Percentiles rank a stretch among this genome's conserved stretches.
Evolutionary conservation across 306 rosid genomes (phyloP).

Genomic region (Rubus idaeus): DNA sequence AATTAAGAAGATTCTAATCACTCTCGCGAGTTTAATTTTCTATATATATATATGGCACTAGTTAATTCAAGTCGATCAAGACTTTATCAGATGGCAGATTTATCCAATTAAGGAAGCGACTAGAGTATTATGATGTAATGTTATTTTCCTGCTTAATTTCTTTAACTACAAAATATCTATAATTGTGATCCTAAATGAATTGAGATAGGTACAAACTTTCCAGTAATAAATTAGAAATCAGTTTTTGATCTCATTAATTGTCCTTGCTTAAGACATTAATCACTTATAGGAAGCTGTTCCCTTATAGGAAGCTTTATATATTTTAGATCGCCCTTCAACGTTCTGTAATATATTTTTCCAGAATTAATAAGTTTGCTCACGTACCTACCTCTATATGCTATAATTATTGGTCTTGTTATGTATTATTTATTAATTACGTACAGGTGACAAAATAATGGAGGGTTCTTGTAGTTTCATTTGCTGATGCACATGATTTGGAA

Average conservation of each 20-base stretch:
- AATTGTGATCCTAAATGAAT: too few species aligned
- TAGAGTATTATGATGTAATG: too few species aligned
- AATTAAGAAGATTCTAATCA: background rate
- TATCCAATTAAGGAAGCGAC: too few species aligned
- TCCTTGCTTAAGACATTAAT: background rate
- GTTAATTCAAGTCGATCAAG: too few species aligned
- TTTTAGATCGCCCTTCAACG: background rate
- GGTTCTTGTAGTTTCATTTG: background rate
- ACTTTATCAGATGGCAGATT: too few species aligned
- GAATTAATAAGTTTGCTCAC: background rate
- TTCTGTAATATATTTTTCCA: background rate
- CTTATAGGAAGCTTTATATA: background rate
- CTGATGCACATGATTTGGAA: background rate
- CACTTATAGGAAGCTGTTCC: background rate
- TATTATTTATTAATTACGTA: background rate
- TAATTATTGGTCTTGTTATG: background rate
- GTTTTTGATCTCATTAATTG: background rate
- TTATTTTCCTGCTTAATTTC: too few species aligned
- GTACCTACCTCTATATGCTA: background rate
- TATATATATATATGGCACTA: too few species aligned
- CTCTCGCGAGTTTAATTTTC: too few species aligned
- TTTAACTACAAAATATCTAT: too few species aligned
- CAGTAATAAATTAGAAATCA: background rate
- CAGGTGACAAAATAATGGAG: background rate
- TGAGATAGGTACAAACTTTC: too few species aligned